Evolutionary conservation across 148 eudicot species (phyloP), one percentile per base, ranked within the genome.

Genomic region (Chenopodium formosanum): DNA sequence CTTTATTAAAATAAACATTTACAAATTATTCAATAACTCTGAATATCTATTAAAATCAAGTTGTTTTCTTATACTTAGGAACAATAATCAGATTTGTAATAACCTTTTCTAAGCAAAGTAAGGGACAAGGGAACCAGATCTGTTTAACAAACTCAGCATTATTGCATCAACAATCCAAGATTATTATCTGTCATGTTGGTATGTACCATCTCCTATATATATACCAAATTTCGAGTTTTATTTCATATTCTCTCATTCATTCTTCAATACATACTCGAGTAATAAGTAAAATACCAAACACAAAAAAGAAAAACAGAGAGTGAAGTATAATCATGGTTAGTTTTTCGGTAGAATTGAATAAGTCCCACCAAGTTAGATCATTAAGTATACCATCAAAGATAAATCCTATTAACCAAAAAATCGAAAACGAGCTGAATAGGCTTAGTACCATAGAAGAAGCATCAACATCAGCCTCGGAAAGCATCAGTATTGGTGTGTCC

Each of bases 371-470:
- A 20, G 52, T 80, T 20, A 82, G 88, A 82, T 89, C 90, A 64
- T 75, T 72, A 34, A 87, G 88, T 19, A 78, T 89, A 48, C 87
- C 91, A 37, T 78, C 83, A 22, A 84, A 78, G 74, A 83, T 89
- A 37, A 87, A 87, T 69, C 90, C 85, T 1, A 80, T 84, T 64
- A 82, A 68, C 44, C 50, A 58, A 20, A 81, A 77, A 66, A 67
- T 89, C 2, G 86, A 82, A 56, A 71, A 86, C 34, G 75, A 82
- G 84, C 83, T 89, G 4, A 85, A 70, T 71, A 84, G 79, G 83
- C 83, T 90, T 62, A 83, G 78, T 69, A 58, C 60, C n/a, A 81
- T 74, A 79, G 88, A 86, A 53, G 85, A 84, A 64, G 31, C 85
- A 13, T 76, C 90, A n/a, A 56, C 81, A 19, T 81, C 84, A 71